phyloP scores from a whole-genome alignment of 2,329 filamentous ascomycete genomes.

The Epichloe festucae region DNA sequence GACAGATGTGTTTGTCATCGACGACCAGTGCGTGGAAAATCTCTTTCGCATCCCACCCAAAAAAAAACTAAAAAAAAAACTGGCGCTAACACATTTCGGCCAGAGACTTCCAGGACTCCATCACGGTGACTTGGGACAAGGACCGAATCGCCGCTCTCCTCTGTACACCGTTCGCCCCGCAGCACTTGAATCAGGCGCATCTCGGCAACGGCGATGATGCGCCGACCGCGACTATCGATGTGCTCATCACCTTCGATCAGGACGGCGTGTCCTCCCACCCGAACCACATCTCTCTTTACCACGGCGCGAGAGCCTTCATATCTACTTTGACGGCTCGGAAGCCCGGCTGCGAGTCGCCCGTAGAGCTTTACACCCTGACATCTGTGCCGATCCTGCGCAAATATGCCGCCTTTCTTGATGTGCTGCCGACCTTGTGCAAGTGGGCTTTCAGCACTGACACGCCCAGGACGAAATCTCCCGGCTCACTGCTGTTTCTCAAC shows the following conservation, averaged over 20 bases:
- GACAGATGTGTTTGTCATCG: slow-evolving; percentile 75
- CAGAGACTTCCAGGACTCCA: slow-evolving; percentile 71
- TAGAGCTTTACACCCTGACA: slow-evolving; percentile 76
- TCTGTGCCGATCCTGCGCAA: slow-evolving; percentile 64
- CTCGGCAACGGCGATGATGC: slow-evolving; percentile 17
- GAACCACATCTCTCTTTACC: slow-evolving; percentile 83
- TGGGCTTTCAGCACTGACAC: slow-evolving; percentile 26
- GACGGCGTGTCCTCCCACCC: slow-evolving; percentile 74
- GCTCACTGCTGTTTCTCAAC: slow-evolving; percentile 54
- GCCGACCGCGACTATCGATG: slow-evolving; percentile 52
- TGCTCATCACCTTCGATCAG: slow-evolving; percentile 82
- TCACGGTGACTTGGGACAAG: slow-evolving; percentile 66
- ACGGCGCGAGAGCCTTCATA: slow-evolving; percentile 66
- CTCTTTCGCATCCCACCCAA: no score
- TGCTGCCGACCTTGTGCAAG: slow-evolving; percentile 51
- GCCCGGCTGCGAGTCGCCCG: slow-evolving; percentile 54
- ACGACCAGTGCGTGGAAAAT: slow-evolving; percentile 46
- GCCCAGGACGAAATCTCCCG: slow-evolving; percentile 29
- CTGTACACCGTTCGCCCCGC: slow-evolving; percentile 59
- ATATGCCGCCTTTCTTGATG: slow-evolving; percentile 67
- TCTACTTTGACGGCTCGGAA: slow-evolving; percentile 49
- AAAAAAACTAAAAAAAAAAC: no score
- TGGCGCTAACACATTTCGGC: no score
- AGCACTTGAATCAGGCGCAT: slow-evolving; percentile 27
- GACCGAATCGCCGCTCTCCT: slow-evolving; percentile 58